Percentiles rank a stretch among this genome's conserved stretches.
Conservation (phyloP, 495 filamentous ascomycete species). For the Tuber microsphaerosporum region DNA sequence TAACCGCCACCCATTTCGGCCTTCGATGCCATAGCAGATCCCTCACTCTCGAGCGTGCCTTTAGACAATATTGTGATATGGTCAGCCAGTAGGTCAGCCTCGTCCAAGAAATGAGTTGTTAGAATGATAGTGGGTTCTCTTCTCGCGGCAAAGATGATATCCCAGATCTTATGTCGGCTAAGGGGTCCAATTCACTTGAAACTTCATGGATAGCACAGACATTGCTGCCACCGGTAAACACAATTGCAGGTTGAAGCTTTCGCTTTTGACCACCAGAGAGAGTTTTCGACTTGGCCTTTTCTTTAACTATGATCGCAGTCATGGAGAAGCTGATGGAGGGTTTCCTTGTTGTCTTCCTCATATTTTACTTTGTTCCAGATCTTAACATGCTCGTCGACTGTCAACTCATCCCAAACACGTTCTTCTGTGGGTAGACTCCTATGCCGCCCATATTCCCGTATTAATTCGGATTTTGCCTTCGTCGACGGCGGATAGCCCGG, state of each 20-base stretch:
- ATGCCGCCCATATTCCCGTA: conserved; percentile 61
- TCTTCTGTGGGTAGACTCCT: conserved; percentile 84
- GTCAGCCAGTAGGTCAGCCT: conserved; percentile 68
- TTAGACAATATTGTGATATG: conserved; percentile 72
- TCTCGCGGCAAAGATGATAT: conserved; percentile 73
- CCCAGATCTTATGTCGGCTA: conserved; percentile 76
- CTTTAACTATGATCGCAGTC: conserved; percentile 63
- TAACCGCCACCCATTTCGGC: conserved; percentile 66
- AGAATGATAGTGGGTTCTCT: conserved; percentile 70
- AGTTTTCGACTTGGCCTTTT: conserved; percentile 56
- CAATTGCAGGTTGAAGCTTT: conserved; percentile 87
- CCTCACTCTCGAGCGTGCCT: conserved; percentile 61
- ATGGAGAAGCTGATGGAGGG: conserved; percentile 54
- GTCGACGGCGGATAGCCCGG: conserved; percentile 64
- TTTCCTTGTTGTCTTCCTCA: conserved; percentile 48
- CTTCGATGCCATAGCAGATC: conserved; percentile 69
- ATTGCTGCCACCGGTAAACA: conserved; percentile 76
- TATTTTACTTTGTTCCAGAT: conserved; percentile 75
- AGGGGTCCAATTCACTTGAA: conserved; percentile 75
- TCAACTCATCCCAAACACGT: conserved; percentile 78
- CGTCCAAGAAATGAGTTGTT: conserved; percentile 78
- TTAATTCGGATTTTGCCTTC: conserved; percentile 56
- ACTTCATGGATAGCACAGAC: conserved; percentile 88
- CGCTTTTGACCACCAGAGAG: conserved; percentile 83
- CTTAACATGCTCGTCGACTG: conserved; percentile 68